Conservation (phyloP, 73 alveolate genomes). For the Uronychia binucleata region DNA sequence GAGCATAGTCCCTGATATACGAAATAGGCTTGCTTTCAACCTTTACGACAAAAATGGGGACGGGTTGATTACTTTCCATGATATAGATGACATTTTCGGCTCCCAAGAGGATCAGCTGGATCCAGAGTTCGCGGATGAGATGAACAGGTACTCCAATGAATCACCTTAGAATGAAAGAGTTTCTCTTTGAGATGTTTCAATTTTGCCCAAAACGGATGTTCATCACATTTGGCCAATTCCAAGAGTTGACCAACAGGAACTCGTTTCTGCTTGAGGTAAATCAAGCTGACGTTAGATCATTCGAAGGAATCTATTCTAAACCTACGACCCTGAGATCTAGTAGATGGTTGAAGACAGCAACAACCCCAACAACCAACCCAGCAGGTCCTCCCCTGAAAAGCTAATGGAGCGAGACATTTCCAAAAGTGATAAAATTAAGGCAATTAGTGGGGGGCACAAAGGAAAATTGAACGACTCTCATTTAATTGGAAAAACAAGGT, state of each 20-base stretch:
- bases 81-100: neutral
- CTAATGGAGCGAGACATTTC: too few relatives aligned
- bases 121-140: neutral
- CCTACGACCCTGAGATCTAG: too few relatives aligned
- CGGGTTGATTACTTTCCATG: neutral
- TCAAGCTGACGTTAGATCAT: too few relatives aligned
- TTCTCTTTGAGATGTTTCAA: neutral
- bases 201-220: neutral
- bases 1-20: neutral
- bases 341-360: too few relatives aligned
- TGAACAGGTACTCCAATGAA: neutral
- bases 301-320: too few relatives aligned
- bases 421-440: too few relatives aligned
- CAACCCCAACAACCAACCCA: too few relatives aligned
- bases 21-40: conserved; percentile 1
- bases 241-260: neutral
- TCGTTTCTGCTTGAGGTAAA: neutral
- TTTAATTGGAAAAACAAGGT: too few relatives aligned
- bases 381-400: too few relatives aligned
- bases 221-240: neutral
- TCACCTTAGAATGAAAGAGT: neutral
- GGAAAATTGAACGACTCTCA: too few relatives aligned
- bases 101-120: neutral
- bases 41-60: neutral
- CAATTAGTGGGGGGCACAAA: too few relatives aligned